phyloP scores from a whole-genome alignment of 108 stramenopile species.

The Aurantiochytrium sp. region DNA sequence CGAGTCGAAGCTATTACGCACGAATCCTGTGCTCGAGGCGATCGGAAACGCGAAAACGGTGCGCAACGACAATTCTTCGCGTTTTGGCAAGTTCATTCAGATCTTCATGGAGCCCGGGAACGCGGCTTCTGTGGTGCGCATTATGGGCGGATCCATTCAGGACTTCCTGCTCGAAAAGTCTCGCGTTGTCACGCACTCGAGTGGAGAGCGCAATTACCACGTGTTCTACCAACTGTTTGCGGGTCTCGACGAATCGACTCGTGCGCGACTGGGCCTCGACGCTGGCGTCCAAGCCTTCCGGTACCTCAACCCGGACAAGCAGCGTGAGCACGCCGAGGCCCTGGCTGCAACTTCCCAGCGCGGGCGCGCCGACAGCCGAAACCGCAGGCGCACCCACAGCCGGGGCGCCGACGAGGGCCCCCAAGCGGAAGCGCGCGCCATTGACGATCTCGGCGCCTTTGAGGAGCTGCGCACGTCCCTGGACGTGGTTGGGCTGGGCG shows the following conservation, averaged over 20 bases:
- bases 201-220: slow-evolving; percentile 62
- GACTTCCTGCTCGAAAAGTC: slow-evolving; percentile 64
- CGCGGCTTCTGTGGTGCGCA: slow-evolving; percentile 21
- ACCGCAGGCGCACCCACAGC: not conserved
- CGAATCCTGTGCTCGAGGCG: slow-evolving; percentile 51
- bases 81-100: slow-evolving; percentile 65
- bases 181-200: slow-evolving; percentile 48
- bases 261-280: slow-evolving; percentile 14
- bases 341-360: not conserved
- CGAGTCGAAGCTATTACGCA: slow-evolving; percentile 36
- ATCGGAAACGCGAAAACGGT: slow-evolving; percentile 53
- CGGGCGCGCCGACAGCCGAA: not conserved
- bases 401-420: too few species aligned
- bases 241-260: not conserved
- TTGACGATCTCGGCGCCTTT: slow-evolving; percentile 32
- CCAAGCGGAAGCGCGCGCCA: not conserved
- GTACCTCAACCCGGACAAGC: not conserved
- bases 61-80: slow-evolving; percentile 51
- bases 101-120: slow-evolving; percentile 19
- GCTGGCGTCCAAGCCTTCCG: slow-evolving; percentile 34
- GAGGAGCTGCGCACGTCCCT: slow-evolving; percentile 13
- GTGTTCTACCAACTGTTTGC: slow-evolving; percentile 58
- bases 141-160: slow-evolving; percentile 42
- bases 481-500: slow-evolving; percentile 38
- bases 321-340: not conserved